phyloP scores from a whole-genome alignment of 495 filamentous ascomycete genomes.

The Tetracladium setigerum region DNA sequence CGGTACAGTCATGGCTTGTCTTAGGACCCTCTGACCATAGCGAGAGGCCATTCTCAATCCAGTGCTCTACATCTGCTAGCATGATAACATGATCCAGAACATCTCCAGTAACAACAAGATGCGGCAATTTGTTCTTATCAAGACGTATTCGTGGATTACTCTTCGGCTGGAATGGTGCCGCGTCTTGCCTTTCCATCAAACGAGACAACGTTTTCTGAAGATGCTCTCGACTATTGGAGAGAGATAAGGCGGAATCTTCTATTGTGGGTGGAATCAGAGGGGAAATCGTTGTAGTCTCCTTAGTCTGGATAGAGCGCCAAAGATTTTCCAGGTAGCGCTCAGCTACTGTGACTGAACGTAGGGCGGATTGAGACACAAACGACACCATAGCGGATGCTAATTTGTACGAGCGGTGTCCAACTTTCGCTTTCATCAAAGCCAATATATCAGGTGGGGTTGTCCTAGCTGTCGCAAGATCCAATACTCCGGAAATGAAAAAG shows the following conservation, averaged over 20 bases:
- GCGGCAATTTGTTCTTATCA: too few species aligned
- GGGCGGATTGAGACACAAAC: constrained; percentile 16
- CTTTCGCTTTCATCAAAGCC: constrained; percentile 41
- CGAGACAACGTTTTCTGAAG: too few species aligned
- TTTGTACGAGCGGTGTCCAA: constrained; percentile 40
- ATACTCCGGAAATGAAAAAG: constrained; percentile 36
- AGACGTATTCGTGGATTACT: too few species aligned
- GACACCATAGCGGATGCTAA: constrained; percentile 13
- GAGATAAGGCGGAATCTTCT: too few species aligned
- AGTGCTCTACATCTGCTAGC: constrained; percentile 29
- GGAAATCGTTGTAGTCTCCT: too few species aligned
- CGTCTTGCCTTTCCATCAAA: too few species aligned
- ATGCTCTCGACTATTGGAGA: too few species aligned
- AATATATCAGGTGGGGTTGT: constrained; percentile 34
- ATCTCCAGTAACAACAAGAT: too few species aligned
- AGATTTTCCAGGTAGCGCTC: not conserved
- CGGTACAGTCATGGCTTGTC: not conserved
- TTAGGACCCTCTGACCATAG: constrained; percentile 20
- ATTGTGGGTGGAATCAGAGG: too few species aligned
- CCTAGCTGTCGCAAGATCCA: constrained; percentile 19
- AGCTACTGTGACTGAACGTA: not conserved
- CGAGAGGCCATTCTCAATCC: constrained; percentile 15
- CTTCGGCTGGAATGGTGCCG: too few species aligned
- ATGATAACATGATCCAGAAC: too few species aligned
- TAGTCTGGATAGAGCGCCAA: too few species aligned